Base-by-base conservation (phyloP, 768 basidiomycete species). In the Gymnopilus dilepis region DNA sequence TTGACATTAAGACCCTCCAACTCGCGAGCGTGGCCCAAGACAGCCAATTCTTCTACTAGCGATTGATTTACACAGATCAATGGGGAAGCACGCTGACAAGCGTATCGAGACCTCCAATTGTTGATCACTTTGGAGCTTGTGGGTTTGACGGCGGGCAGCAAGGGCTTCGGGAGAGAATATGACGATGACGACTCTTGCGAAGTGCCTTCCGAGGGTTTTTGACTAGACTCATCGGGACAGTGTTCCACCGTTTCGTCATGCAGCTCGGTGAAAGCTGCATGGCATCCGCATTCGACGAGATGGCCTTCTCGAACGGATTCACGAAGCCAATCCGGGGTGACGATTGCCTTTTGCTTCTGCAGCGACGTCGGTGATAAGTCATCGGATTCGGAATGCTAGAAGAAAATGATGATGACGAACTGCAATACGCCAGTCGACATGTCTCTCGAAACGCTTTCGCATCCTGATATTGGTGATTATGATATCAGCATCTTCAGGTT, bases 261-360 rank as follows among this genome's bases (percentile, higher is more conserved):
- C 42, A 88, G 72, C 60, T 85, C 81, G 9, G 71, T 65, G 11
- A 92, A 58, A 2, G 88, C 89, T 38, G 83, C 78, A 69, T 88
- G 92, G 37, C 78, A 73, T 0, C 76, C 81, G 61, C 76, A 91
- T 0, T 87, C 82, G 3, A 86, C 73, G 0, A 77, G 67, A 15
- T 67, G 74, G 0, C 80, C 77, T 42, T 77, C 73, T 24, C 73
- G 68, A 17, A 86, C 73, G 3, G 88, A 90, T 59, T 89, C 82
- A 31, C 72, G 78, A 17, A 94, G 79, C 92, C 91, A 94, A 31
- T 84, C 76, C 0, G 90, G 89, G 2, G 82, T 87, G 11, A 94
- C 90, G 22, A 92, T 81, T 0, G 82, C 77, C 67, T 89, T 92
- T 33, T 78, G 78, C 76, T 80, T 84, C 89, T 91, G 67, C n/a